A percentile compares a stretch with the other conserved stretches of the same genome.
These are phyloP conservation scores for Posidonia australis DNA, from an alignment of 106 monocot genomes.

Conservation along the genomic window DNA sequence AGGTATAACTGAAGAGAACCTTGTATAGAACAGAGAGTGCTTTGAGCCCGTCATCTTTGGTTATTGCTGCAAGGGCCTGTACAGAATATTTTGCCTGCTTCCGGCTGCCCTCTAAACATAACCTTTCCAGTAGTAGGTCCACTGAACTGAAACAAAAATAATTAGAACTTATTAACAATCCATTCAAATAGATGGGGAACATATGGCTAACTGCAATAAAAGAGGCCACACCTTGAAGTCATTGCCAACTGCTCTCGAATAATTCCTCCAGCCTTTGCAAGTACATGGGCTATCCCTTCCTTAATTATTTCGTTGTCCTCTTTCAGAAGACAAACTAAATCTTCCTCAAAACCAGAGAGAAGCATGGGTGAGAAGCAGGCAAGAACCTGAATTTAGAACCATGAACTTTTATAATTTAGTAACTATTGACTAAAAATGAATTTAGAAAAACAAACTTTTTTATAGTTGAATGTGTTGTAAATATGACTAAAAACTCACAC, in stretches of 20 bases:
- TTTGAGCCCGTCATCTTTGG: constrained; percentile 94
- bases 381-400: constrained; percentile 49
- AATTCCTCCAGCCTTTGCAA: constrained; percentile 82
- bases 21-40: constrained; percentile 98
- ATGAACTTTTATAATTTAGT: neutral
- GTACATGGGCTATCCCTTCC: constrained; percentile 89
- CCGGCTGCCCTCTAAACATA: constrained; percentile 84
- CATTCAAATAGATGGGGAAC: neutral
- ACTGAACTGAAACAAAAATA: constrained; percentile 58
- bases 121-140: constrained; percentile 74
- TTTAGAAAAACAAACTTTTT: neutral
- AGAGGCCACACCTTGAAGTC: constrained; percentile 45
- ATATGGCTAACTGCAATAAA: neutral
- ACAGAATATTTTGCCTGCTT: constrained; percentile 97
- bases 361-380: constrained; percentile 62
- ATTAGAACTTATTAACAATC: neutral
- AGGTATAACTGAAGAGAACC: constrained; percentile 43
- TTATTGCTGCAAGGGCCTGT: constrained; percentile 85
- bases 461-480: no score
- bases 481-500: no score
- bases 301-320: constrained; percentile 78
- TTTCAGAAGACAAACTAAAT: constrained; percentile 67
- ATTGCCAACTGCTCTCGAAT: constrained; percentile 71
- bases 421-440: neutral
- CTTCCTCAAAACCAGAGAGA: constrained; percentile 65